Conservation (phyloP, 2,329 filamentous ascomycete genomes). For the Coniella lustricola region DNA sequence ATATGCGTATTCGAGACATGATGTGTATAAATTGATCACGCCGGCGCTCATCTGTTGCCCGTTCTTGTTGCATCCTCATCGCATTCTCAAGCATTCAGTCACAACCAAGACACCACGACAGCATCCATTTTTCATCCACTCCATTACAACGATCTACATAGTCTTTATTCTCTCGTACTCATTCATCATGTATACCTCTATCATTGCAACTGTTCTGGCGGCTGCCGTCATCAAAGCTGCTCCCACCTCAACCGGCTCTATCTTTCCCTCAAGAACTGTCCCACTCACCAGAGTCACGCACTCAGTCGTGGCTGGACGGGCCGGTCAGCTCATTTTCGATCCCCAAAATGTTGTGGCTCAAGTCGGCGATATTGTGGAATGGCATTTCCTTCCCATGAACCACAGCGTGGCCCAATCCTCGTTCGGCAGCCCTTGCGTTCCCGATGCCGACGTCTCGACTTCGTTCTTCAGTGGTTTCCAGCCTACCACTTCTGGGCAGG, state of each 20-base stretch:
- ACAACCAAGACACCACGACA: neutral
- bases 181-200: slow-evolving; percentile 26
- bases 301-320: slow-evolving; percentile 38
- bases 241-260: slow-evolving; percentile 25
- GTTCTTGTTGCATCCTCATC: neutral
- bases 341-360: slow-evolving; percentile 46
- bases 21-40: slow-evolving; percentile 5
- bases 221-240: slow-evolving; percentile 24
- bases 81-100: neutral
- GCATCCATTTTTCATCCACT: no score
- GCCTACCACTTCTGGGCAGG: slow-evolving; percentile 28
- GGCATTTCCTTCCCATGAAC: slow-evolving; percentile 45
- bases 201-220: slow-evolving; percentile 23
- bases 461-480: slow-evolving; percentile 41
- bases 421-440: slow-evolving; percentile 36
- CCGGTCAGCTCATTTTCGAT: slow-evolving; percentile 38
- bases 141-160: neutral
- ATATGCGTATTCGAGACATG: no score
- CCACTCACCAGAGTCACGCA: slow-evolving; percentile 35
- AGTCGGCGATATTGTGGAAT: slow-evolving; percentile 45
- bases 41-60: neutral
- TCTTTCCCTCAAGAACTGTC: slow-evolving; percentile 26
- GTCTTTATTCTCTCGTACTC: neutral
- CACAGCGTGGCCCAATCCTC: slow-evolving; percentile 40
- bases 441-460: slow-evolving; percentile 26